Percentiles rank a stretch among this genome's conserved stretches.
phyloP scores from a whole-genome alignment of 2,329 filamentous ascomycete genomes.

The Mycogone perniciosa region DNA sequence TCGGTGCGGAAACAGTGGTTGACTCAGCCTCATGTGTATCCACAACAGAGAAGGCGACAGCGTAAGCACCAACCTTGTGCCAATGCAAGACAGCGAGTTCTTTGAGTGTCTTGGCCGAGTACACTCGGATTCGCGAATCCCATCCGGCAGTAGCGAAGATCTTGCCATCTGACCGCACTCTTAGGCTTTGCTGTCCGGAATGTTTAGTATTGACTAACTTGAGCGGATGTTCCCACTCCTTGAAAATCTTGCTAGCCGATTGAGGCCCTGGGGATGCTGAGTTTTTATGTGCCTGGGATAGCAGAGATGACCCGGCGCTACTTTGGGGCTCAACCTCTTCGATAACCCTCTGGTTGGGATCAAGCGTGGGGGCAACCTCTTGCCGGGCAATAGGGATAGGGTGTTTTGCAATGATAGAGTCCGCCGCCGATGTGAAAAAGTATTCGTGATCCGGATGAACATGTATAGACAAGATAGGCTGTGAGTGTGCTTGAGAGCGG shows the following conservation, averaged over 20 bases:
- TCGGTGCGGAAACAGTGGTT: not conserved
- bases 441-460: conserved; percentile 43
- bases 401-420: conserved; percentile 73
- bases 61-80: conserved; percentile 85
- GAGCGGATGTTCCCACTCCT: conserved; percentile 42
- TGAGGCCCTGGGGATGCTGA: not conserved
- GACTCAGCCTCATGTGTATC: conserved; percentile 1
- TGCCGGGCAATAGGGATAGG: conserved; percentile 44
- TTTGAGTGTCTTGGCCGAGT: conserved; percentile 71
- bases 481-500: conserved; percentile 60
- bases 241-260: conserved; percentile 13
- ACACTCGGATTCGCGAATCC: conserved; percentile 78
- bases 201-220: conserved; percentile 73
- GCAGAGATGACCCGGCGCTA: conserved; percentile 15
- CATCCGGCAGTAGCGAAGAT: conserved; percentile 89
- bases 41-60: conserved; percentile 62
- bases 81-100: conserved; percentile 91
- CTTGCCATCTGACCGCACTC: conserved; percentile 70
- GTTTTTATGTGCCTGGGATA: conserved; percentile 20
- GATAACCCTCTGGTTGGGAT: conserved; percentile 19
- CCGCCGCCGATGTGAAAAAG: conserved; percentile 77
- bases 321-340: conserved; percentile 19
- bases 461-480: conserved; percentile 74
- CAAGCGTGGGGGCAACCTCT: conserved; percentile 18
- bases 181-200: conserved; percentile 78